Evolutionary conservation across 192 early-diverging fungal genomes (phyloP).

Genomic region (Mortierella claussenii): DNA sequence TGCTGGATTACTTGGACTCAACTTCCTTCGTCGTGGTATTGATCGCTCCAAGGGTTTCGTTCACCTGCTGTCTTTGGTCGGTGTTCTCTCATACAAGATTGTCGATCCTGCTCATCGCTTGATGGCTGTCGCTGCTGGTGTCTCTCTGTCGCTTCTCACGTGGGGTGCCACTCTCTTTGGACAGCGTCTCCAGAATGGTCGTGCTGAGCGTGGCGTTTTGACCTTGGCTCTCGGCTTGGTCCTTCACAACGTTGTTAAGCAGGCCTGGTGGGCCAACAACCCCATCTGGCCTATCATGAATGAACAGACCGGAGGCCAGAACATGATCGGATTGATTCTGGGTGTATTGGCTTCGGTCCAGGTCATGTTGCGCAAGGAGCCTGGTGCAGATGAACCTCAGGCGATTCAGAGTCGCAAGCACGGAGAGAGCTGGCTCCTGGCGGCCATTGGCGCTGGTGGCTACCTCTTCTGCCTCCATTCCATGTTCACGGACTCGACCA

Average conservation of each 20-base stretch:
- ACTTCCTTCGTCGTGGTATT: conserved; percentile 61
- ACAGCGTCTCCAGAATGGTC: conserved; percentile 59
- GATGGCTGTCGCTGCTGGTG: conserved; percentile 65
- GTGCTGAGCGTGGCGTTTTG: conserved; percentile 70
- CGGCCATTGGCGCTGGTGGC: conserved; percentile 71
- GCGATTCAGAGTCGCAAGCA: conserved; percentile 11
- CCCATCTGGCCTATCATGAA: conserved; percentile 89
- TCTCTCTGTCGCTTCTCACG: conserved; percentile 64
- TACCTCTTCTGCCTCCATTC: conserved; percentile 79
- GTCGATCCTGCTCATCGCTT: conserved; percentile 68
- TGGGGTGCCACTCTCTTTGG: conserved; percentile 70
- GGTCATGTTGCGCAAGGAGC: conserved; percentile 61
- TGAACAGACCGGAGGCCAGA: conserved; percentile 74
- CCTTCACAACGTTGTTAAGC: conserved; percentile 73
- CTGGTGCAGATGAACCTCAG: conserved; percentile 24
- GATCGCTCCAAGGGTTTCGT: conserved; percentile 63
- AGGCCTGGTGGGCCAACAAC: conserved; percentile 83
- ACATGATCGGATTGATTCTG: conserved; percentile 69
- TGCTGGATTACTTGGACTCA: conserved; percentile 69
- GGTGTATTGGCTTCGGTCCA: conserved; percentile 70
- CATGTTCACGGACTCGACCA: conserved; percentile 80
- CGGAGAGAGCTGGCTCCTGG: conserved; percentile 55
- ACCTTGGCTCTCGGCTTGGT: conserved; percentile 77
- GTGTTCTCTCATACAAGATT: conserved; percentile 70
- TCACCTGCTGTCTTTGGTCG: conserved; percentile 68